Conservation (phyloP, 2,329 filamentous ascomycete genomes). For the Akanthomyces muscarius region DNA sequence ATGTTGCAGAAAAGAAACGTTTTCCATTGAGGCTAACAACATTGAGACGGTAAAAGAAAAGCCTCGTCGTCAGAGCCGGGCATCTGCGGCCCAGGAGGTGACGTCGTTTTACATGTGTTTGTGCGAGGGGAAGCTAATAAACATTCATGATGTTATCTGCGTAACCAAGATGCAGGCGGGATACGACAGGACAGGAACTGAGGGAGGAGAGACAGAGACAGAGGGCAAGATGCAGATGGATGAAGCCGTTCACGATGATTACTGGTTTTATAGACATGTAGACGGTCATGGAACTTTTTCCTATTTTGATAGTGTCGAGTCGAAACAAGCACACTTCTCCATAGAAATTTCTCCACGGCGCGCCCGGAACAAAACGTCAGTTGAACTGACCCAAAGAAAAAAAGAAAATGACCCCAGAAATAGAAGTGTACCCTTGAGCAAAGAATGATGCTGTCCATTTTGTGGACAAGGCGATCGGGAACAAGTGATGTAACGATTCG, state of each 20-base stretch:
- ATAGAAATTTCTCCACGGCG: slow-evolving; percentile 10
- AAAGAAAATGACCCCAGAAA: background rate
- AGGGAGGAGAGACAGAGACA: no score
- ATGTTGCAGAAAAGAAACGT: background rate
- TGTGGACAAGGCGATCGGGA: background rate
- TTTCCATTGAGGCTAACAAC: background rate
- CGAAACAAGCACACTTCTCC: slow-evolving; percentile 10
- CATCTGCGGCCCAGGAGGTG: background rate
- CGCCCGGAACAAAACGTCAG: no score
- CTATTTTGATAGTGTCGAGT: background rate
- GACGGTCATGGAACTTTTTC: background rate
- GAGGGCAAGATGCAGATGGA: no score
- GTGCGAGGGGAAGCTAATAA: background rate
- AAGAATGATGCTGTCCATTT: background rate
- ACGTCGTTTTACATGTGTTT: background rate
- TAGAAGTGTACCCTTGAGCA: background rate
- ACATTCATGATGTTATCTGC: background rate
- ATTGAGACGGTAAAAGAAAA: background rate
- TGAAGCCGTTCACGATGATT: slow-evolving; percentile 7
- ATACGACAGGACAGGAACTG: no score
- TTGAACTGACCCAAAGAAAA: background rate
- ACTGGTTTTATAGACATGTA: background rate
- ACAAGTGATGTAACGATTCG: background rate
- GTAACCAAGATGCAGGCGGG: background rate
- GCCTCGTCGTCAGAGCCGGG: slow-evolving; percentile 7